A percentile compares a stretch with the other conserved stretches of the same genome.
Evolutionary conservation across 140 eudicot genomes (phyloP).

Genomic region (Erigeron philadelphicus): DNA sequence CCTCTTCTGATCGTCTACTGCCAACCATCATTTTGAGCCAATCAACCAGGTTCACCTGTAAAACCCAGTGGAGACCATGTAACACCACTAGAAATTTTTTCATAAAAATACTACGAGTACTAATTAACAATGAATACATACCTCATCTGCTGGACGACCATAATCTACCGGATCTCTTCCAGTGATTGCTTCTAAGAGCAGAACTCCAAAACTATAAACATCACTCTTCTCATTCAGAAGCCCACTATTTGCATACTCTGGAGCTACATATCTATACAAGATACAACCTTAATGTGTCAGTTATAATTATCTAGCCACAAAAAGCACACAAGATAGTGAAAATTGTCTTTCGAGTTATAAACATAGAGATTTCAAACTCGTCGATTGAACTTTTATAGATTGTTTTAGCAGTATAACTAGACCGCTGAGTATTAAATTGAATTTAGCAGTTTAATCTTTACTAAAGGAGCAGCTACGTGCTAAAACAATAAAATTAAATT

Average conservation of each 20-base stretch:
- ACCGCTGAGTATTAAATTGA: too few species aligned
- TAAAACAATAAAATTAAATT: too few species aligned
- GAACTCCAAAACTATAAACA: conserved; percentile 80
- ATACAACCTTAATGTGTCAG: not conserved
- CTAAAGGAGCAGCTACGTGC: too few species aligned
- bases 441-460: too few species aligned
- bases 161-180: conserved; percentile 96
- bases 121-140: conserved; percentile 11
- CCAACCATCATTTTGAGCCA: conserved; percentile 98
- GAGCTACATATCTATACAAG: conserved; percentile 77
- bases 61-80: not conserved
- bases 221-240: conserved; percentile 84
- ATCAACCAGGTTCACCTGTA: conserved; percentile 77
- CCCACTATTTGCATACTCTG: conserved; percentile 97
- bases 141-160: conserved; percentile 84
- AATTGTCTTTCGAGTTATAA: not conserved
- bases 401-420: too few species aligned
- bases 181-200: conserved; percentile 77
- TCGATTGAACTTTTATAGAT: too few species aligned
- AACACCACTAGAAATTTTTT: not conserved
- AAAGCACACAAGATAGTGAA: not conserved
- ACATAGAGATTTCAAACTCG: too few species aligned
- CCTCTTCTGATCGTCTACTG: conserved; percentile 71
- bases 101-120: not conserved
- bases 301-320: not conserved